Base-by-base conservation (phyloP, 345 rosid genomes). In the Barbarea vulgaris region DNA sequence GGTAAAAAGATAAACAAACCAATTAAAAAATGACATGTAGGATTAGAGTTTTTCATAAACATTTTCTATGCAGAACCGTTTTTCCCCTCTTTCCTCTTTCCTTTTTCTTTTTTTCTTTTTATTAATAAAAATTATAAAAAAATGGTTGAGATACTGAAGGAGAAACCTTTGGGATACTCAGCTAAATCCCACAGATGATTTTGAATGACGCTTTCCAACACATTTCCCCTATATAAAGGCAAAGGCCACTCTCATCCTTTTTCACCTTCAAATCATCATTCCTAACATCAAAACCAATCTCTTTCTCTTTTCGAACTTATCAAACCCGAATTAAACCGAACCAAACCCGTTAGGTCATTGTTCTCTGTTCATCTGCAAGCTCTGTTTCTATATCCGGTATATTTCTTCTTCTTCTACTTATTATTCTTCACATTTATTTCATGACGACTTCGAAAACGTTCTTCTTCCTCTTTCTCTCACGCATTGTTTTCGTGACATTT, bases 401-500 rank as follows among this genome's bases (percentile, higher is more conserved):
- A 39, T 3, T 22, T 51, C 25, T 69, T 56, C 33, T 17, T 52
- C 44, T 53, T 18, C 42, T 62, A 33, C 8, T n/a, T n/a, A n/a
- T 65, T 53, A 34, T 44, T 13, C 74, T 41, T 77, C 80, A 77
- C 80, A 64, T 25, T 55, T 15, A 47, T 64, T 27, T 47, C 80
- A 77, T 77, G 80, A 46, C 36, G 11, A 30, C 18, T 77, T 64
- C 19, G 19, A 77, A 76, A 77, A 77, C 71, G 66, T 56, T 70
- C 80, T 56, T 70, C 80, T 54, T 33, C 56, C 22, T 30, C n/a
- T 60, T 18, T 69, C 50, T 53, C 57, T 42, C 64, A 42, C 9
- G 66, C 75, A 77, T 63, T 70, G 44, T 54, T 77, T 61, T 69
- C 74, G 79, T 76, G 75, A 61, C 69, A n/a, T n/a, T n/a, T n/a